A percentile compares a stretch with the other conserved stretches of the same genome.
Conservation (phyloP, 2,329 filamentous ascomycete species). For the Cadophora malorum region DNA sequence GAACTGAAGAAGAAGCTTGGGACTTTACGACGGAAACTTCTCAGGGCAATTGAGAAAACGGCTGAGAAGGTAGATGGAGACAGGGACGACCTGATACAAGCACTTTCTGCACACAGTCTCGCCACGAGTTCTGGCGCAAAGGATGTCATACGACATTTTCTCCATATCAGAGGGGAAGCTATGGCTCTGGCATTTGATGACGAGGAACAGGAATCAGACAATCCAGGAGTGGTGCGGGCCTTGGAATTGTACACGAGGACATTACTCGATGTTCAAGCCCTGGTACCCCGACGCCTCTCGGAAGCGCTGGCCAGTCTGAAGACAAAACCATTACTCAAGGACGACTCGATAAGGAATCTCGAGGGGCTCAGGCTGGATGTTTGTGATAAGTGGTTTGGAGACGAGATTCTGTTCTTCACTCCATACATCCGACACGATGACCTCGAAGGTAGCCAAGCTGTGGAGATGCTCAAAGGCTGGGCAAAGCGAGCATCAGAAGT, state of each 20-base stretch:
- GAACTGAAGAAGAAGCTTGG: conserved; percentile 68
- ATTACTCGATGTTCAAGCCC: conserved; percentile 74
- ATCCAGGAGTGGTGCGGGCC: conserved; percentile 61
- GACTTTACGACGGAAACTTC: conserved; percentile 66
- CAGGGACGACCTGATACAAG: conserved; percentile 65
- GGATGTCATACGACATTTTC: conserved; percentile 80
- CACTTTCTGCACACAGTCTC: conserved; percentile 82
- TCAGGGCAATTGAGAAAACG: conserved; percentile 72
- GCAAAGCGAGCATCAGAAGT: conserved; percentile 64
- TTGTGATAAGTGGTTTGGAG: conserved; percentile 78
- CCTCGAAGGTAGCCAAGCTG: conserved; percentile 64
- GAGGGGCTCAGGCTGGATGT: conserved; percentile 79
- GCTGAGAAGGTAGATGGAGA: conserved; percentile 63
- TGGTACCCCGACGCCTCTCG: conserved; percentile 75
- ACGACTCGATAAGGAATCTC: conserved; percentile 67
- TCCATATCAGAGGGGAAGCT: conserved; percentile 73
- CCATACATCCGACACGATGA: conserved; percentile 88
- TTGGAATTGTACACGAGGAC: conserved; percentile 79
- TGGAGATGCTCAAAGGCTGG: conserved; percentile 68
- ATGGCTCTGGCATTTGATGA: conserved; percentile 68
- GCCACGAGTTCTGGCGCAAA: conserved; percentile 79
- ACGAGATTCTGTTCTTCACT: conserved; percentile 83
- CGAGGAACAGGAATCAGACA: conserved; percentile 49
- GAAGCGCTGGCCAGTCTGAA: conserved; percentile 75
- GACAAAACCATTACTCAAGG: conserved; percentile 72